Percentiles rank a stretch among this genome's conserved stretches.
These are phyloP conservation scores for Triticum dicoccoides DNA, from an alignment of 176 grass and related monocot species.

Conservation along the genomic window DNA sequence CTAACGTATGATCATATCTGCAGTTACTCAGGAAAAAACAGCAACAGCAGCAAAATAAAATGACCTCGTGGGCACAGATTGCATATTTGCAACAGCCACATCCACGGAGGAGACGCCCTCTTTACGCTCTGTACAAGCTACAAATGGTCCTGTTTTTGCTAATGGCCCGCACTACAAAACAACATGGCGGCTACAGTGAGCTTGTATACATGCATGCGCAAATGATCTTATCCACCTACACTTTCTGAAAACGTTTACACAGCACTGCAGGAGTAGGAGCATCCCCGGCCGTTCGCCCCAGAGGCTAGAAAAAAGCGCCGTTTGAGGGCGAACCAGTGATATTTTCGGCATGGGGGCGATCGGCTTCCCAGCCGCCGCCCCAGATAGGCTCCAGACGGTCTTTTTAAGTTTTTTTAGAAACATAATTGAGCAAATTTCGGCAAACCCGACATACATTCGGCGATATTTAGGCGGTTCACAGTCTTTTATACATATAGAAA, in stretches of 20 bases:
- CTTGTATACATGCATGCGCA: background rate
- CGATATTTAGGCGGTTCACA: no score
- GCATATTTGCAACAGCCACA: background rate
- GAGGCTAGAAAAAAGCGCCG: no score
- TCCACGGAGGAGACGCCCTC: background rate
- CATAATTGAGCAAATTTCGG: no score
- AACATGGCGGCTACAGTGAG: background rate
- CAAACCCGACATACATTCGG: no score
- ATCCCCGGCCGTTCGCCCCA: no score
- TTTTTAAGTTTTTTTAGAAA: no score
- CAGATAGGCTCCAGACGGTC: no score
- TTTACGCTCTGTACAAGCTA: background rate
- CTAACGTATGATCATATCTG: background rate
- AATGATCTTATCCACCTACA: background rate
- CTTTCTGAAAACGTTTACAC: background rate
- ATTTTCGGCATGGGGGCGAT: no score
- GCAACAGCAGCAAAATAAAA: background rate
- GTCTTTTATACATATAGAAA: no score
- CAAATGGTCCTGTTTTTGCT: background rate
- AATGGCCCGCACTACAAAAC: background rate
- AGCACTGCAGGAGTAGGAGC: background rate
- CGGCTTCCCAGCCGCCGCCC: no score
- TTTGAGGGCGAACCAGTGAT: no score
- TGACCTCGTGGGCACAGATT: background rate
- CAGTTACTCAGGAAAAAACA: background rate